phyloP scores from a whole-genome alignment of 2,329 filamentous ascomycete species.

The Penicillium rolfsii region DNA sequence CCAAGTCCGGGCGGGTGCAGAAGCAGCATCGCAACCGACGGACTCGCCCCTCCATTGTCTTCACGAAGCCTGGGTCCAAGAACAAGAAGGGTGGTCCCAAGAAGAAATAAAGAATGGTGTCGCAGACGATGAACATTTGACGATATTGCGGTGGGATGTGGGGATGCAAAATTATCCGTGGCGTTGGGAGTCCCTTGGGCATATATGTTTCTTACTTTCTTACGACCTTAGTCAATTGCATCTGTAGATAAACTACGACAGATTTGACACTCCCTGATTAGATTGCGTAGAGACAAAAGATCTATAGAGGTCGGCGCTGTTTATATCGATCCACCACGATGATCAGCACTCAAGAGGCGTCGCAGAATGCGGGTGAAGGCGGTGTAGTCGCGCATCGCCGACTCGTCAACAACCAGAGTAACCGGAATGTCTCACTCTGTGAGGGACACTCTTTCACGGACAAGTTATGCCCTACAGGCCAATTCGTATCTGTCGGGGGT shows the following conservation, averaged over 20 bases:
- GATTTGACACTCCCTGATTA: too few relatives aligned
- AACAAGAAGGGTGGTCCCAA: conserved; percentile 34
- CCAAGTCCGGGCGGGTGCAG: conserved; percentile 42
- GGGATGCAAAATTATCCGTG: conserved; percentile 11
- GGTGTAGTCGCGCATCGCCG: conserved; percentile 20
- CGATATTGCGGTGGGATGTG: background rate
- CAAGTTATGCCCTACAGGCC: background rate
- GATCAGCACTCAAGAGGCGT: background rate
- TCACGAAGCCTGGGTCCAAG: conserved; percentile 39
- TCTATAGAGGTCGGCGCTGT: background rate
- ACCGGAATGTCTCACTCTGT: conserved; percentile 1
- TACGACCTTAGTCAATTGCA: conserved; percentile 7
- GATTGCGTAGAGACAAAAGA: background rate
- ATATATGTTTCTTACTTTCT: conserved; percentile 6
- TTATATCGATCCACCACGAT: background rate
- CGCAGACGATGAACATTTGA: background rate
- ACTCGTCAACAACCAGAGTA: conserved; percentile 3
- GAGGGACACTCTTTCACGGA: background rate
- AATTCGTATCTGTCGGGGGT: background rate
- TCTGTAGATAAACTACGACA: background rate
- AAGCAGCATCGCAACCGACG: conserved; percentile 47
- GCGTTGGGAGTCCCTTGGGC: conserved; percentile 23
- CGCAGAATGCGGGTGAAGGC: conserved; percentile 17
- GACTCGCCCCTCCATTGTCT: conserved; percentile 45
- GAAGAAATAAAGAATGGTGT: conserved; percentile 32